These are phyloP conservation scores for Trypanosoma platydactyli DNA, from an alignment of 208 protist species.

Conservation along the genomic window DNA sequence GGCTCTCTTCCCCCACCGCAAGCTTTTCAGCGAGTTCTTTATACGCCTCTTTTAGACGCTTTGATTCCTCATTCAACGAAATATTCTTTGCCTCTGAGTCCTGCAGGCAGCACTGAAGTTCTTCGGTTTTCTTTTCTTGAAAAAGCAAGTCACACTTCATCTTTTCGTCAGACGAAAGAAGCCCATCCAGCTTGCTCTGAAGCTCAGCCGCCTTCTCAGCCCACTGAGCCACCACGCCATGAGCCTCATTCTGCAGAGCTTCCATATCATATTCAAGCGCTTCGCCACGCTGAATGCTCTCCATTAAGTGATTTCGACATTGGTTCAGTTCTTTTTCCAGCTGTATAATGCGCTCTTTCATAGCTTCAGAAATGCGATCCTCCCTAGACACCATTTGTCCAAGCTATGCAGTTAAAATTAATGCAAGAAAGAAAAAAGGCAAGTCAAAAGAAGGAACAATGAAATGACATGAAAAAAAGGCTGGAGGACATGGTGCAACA, in stretches of 20 bases:
- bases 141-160: conserved; percentile 7
- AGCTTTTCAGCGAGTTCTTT: conserved; percentile 23
- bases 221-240: conserved; percentile 78
- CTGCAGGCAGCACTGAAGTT: conserved; percentile 23
- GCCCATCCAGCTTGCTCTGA: conserved; percentile 35
- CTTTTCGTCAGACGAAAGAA: conserved; percentile 12
- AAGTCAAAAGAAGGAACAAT: conserved; percentile 14
- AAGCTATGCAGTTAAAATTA: conserved; percentile 21
- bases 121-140: conserved; percentile 14
- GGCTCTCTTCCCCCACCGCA: conserved; percentile 6
- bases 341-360: conserved; percentile 73
- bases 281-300: conserved; percentile 32
- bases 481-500: conserved; percentile 3
- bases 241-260: conserved; percentile 55
- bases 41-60: conserved; percentile 10
- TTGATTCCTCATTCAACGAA: conserved; percentile 21
- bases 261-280: conserved; percentile 52
- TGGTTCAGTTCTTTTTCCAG: conserved; percentile 57
- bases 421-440: conserved; percentile 27
- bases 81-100: conserved; percentile 29
- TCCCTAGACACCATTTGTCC: conserved; percentile 44
- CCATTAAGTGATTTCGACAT: conserved; percentile 30
- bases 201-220: conserved; percentile 51
- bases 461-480: background rate
- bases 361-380: conserved; percentile 51